Evolutionary conservation across 2,329 filamentous ascomycete species (phyloP).

Genomic region (Didymellaceae sp.): DNA sequence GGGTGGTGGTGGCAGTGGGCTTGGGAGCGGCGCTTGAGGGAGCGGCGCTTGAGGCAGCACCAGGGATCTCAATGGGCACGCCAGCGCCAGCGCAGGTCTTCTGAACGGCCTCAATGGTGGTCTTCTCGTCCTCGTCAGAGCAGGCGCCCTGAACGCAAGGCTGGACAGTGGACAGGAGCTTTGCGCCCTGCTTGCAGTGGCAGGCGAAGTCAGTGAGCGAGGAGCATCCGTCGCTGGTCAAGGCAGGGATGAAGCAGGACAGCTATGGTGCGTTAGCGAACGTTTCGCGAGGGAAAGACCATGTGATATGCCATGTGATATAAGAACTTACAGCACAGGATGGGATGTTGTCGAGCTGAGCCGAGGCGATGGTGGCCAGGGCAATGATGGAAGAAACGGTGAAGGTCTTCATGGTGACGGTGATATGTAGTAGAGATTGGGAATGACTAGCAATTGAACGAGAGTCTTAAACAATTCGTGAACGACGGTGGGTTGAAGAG

Average conservation of each 20-base stretch:
- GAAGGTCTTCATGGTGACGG: constrained; percentile 49
- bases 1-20: constrained; percentile 12
- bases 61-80: constrained; percentile 37
- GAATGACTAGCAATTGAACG: neutral
- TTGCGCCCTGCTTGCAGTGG: constrained; percentile 53
- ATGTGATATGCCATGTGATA: too few relatives aligned
- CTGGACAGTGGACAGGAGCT: constrained; percentile 50
- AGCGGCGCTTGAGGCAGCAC: neutral
- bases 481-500: constrained; percentile 1
- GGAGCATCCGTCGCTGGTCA: constrained; percentile 55
- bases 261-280: constrained; percentile 51
- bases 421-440: constrained; percentile 2
- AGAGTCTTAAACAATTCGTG: neutral
- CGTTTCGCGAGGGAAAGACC: too few relatives aligned
- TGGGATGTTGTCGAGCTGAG: constrained; percentile 56
- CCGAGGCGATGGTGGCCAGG: constrained; percentile 53
- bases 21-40: constrained; percentile 13
- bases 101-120: constrained; percentile 38
- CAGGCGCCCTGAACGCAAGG: constrained; percentile 57
- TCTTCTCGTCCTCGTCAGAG: constrained; percentile 45
- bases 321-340: constrained; percentile 57
- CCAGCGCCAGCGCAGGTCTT: constrained; percentile 44
- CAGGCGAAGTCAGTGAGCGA: constrained; percentile 54
- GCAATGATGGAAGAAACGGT: constrained; percentile 48
- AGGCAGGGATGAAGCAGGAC: constrained; percentile 53